These are phyloP conservation scores for Rhizopus sp. DNA, from an alignment of 371 early-diverging fungal species.

Conservation along the genomic window DNA sequence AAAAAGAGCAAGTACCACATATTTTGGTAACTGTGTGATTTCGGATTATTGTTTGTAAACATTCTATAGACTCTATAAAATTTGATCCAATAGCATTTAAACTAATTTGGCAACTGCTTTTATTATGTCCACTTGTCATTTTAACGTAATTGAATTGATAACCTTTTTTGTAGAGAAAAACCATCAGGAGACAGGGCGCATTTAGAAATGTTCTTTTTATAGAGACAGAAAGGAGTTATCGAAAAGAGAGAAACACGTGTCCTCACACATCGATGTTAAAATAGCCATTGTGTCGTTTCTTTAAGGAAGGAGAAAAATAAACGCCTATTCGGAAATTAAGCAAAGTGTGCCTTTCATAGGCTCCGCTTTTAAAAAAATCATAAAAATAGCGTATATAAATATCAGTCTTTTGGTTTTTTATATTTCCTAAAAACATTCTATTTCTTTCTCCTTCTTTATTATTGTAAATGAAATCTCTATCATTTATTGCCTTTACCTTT, in stretches of 20 bases:
- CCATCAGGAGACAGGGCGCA: too few species aligned
- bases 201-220: too few species aligned
- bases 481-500: slow-evolving; percentile 21
- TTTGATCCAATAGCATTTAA: too few species aligned
- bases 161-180: too few species aligned
- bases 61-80: too few species aligned
- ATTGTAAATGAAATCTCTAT: slow-evolving; percentile 32
- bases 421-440: background rate
- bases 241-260: background rate
- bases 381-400: background rate
- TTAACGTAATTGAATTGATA: too few species aligned
- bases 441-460: slow-evolving; percentile 7
- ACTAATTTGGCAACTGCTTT: too few species aligned
- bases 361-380: background rate
- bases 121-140: too few species aligned
- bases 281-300: background rate
- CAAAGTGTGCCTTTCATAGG: background rate
- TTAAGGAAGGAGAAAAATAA: background rate
- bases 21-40: too few species aligned
- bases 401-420: slow-evolving; percentile 8
- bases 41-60: too few species aligned
- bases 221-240: background rate
- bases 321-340: background rate
- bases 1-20: too few species aligned
- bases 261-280: background rate